Conservation (phyloP, 2,329 filamentous ascomycete species). For the Plectosphaerella sp. region DNA sequence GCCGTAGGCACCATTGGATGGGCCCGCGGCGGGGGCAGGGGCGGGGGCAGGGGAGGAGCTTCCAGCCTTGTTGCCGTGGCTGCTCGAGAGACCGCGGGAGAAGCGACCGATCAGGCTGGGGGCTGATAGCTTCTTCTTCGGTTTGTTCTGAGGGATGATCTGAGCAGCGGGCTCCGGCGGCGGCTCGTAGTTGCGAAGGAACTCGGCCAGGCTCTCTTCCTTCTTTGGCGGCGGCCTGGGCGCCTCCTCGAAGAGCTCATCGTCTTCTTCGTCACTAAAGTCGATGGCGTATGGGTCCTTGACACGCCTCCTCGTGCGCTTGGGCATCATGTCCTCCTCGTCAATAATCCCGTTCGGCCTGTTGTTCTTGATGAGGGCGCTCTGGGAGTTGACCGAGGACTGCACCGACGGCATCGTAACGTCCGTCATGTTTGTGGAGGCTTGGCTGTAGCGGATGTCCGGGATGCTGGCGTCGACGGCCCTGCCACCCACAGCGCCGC, state of each 20-base stretch:
- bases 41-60: conserved; percentile 10
- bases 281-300: conserved; percentile 95
- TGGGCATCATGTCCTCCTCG: conserved; percentile 55
- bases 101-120: conserved; percentile 60
- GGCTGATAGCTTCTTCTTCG: conserved; percentile 62
- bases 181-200: conserved; percentile 65
- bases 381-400: conserved; percentile 71
- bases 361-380: conserved; percentile 53
- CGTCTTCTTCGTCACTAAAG: conserved; percentile 64
- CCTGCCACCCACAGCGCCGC: conserved; percentile 46
- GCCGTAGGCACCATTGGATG: conserved; percentile 17
- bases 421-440: conserved; percentile 54
- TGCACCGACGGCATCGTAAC: conserved; percentile 50
- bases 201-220: conserved; percentile 70
- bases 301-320: conserved; percentile 71
- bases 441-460: conserved; percentile 50
- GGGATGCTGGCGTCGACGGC: conserved; percentile 55
- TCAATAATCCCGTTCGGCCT: conserved; percentile 35
- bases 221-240: conserved; percentile 34
- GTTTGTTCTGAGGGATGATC: conserved; percentile 25
- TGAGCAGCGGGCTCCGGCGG: conserved; percentile 44
- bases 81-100: conserved; percentile 30
- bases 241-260: conserved; percentile 40
- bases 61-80: conserved; percentile 9
- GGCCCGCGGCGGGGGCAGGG: neutral